Evolutionary conservation across 2,329 filamentous ascomycete species (phyloP), one percentile per base, ranked within the genome.

Genomic region (Arthrobotrys sphaeroides): DNA sequence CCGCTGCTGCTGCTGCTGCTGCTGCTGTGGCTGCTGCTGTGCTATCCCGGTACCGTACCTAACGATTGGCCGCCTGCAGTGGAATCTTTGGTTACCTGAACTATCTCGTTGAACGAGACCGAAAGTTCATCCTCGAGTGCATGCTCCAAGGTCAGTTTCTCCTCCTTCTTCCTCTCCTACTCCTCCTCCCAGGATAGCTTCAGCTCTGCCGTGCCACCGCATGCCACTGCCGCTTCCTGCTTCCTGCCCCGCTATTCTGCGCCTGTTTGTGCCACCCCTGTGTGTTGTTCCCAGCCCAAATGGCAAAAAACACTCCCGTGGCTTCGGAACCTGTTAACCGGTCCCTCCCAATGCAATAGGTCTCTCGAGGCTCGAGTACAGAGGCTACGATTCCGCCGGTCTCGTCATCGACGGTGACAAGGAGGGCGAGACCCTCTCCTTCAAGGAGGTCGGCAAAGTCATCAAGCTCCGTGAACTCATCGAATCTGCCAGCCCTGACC

Each of bases 401-500:
- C 88, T 99, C 78, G 94, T 94, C 79, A 86, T 99, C 81, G 95
- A 99, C 83, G 95, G 95, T 78, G 92, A 99, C 88, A 98, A 97
- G 90, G 97, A 95, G 88, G 96, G 97, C 81, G 93, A 98, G 85
- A 93, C 98, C 79, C 89, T 92, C 79, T 94, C 95, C 78, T 98
- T 93, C 89, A 99, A 99, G 88, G 95, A 98, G 87, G 95, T 99
- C 78, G 95, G 95, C 87, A 99, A 99, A 89, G 95, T 99, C 77
- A 93, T 90, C 83, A 97, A 96, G 86, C 88, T 99, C 83, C 96
- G 92, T 88, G 87, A 94, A 85, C 90, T 98, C 84, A 94, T 98
- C 81, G 92, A 91, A 68, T 89, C 92, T 83, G 87, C 89, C 82
- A 88, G 93, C 81, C 88, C 93, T 84, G 92, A 99, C 84, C 86